Base-by-base conservation (phyloP, 208 protist species). In the Acanthamoeba culbertsoni region DNA sequence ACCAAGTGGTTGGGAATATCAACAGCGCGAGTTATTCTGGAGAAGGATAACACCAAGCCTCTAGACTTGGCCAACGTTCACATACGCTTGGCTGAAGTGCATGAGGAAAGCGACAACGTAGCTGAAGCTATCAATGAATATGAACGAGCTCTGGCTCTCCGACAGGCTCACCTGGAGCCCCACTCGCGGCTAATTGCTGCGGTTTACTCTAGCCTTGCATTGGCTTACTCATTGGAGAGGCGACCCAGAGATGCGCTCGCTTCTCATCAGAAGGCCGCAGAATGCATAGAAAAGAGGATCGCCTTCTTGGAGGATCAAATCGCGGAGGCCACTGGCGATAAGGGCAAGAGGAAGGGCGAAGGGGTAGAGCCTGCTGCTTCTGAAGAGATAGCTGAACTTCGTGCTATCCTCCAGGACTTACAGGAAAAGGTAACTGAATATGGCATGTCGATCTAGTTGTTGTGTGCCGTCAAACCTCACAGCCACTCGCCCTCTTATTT, bases 41-140 rank as follows among this genome's bases (percentile, higher is more conserved):
- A 82, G 71, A 82, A 82, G 23, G 71, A 82, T 43, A 43, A 82
- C 12, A 18, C 2, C 26, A 18, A 53, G 26, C n/a, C 43, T 5
- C 42, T 82, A 43, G 42, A 18, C 26, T 20, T 82, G 71, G 71
- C 71, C 71, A n/a, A 82, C n/a, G 71, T 82, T 0, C 71, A 82
- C 43, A 51, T 82, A 43, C 71, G 71, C 42, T 35, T 82, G 20
- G 71, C 71, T 2, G 71, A 82, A 31, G 20, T 82, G 1, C 71
- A 82, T 43, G 71, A 82, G 43, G 71, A 82, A 31, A 82, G 71
- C 71, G 71, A 82, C 42, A 82, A 82, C 43, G 53, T 82, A 16
- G 71, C 42, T 7, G 71, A 18, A 10, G 71, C 71, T 14, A 82
- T 82, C 28, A 43, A 53, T 0, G 71, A 82, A 35, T 31, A 82